A percentile compares a stretch with the other conserved stretches of the same genome.
Conservation (phyloP, 495 filamentous ascomycete species). For the Daldinia vernicosa region DNA sequence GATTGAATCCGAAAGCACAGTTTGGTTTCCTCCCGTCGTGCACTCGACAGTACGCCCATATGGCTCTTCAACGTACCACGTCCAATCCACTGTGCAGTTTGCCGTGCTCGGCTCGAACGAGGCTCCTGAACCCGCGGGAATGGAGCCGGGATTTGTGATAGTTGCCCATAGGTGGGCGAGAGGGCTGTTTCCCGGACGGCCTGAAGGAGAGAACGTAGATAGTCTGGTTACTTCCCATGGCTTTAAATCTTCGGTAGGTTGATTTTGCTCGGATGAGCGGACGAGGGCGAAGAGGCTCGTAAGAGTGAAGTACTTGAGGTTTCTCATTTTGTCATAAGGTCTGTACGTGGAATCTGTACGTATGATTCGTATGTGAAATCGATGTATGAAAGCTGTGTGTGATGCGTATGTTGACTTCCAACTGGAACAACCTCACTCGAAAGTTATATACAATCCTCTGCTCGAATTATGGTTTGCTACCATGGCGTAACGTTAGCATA, state of each 20-base stretch:
- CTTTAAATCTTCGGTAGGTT: background rate
- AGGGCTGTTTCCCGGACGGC: constrained; percentile 12
- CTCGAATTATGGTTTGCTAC: background rate
- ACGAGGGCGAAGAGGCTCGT: constrained; percentile 20
- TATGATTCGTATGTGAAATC: background rate
- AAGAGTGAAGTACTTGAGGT: constrained; percentile 3
- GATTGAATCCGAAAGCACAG: background rate
- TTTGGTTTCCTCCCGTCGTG: background rate
- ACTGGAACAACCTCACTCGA: background rate
- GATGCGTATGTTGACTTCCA: background rate
- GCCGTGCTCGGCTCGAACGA: constrained; percentile 16
- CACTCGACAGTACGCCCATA: constrained; percentile 15
- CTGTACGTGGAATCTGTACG: background rate
- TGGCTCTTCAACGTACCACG: background rate
- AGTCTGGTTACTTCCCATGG: constrained; percentile 30
- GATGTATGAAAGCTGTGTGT: background rate
- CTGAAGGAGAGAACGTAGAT: constrained; percentile 22
- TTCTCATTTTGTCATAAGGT: constrained; percentile 11
- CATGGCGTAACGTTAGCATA: constrained; percentile 29
- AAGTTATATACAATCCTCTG: background rate
- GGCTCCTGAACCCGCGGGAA: constrained; percentile 11
- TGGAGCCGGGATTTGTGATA: constrained; percentile 26
- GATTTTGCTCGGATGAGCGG: background rate
- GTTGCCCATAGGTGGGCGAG: background rate
- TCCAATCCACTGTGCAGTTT: constrained; percentile 26